phyloP scores from a whole-genome alignment of 805 yeast genomes.

The Sungouiozyma intestinalis region DNA sequence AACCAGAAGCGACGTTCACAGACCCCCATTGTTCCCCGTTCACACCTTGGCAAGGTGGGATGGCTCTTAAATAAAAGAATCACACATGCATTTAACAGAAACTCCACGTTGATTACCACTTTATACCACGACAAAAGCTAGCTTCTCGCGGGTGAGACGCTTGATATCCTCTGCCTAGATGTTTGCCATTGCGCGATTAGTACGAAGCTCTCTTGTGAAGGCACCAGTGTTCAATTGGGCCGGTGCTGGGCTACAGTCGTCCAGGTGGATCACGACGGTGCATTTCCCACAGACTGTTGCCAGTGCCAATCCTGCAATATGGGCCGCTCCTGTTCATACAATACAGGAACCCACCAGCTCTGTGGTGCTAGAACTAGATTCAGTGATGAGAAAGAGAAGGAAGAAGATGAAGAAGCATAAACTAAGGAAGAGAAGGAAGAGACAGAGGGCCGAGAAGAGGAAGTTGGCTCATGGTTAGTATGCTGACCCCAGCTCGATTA shows the following conservation, averaged over 20 bases:
- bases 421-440: slow-evolving; percentile 92
- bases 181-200: neutral
- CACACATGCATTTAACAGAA: neutral
- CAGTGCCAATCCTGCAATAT: neutral
- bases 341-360: neutral
- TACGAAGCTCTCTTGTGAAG: neutral
- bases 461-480: slow-evolving; percentile 41
- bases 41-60: no score
- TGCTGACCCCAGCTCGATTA: neutral
- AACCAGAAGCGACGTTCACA: no score
- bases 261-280: neutral
- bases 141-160: no score
- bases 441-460: slow-evolving; percentile 72
- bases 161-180: no score
- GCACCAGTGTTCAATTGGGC: neutral
- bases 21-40: no score
- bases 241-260: neutral
- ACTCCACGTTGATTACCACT: neutral
- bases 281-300: neutral
- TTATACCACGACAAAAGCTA: no score
- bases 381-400: slow-evolving; percentile 75
- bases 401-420: slow-evolving; percentile 97
- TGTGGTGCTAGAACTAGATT: slow-evolving; percentile 38
- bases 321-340: neutral
- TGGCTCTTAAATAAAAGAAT: no score